Evolutionary conservation across 179 eudicot species (phyloP).

Genomic region (Corrigiola litoralis): DNA sequence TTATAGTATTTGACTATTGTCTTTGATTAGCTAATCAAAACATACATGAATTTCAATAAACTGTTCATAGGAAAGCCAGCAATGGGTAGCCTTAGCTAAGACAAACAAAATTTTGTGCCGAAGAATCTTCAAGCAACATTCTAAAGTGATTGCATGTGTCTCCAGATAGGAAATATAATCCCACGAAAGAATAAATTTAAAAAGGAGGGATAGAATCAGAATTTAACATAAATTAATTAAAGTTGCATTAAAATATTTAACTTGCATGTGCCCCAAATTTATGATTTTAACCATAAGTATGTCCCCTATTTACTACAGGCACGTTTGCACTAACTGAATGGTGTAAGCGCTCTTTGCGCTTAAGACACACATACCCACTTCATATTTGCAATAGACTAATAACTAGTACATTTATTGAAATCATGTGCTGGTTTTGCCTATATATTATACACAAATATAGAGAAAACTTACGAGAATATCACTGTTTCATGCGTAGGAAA

Average conservation of each 20-base stretch:
- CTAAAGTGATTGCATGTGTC: no score
- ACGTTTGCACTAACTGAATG: constrained; percentile 34
- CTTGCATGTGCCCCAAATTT: constrained; percentile 30
- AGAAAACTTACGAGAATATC: no score
- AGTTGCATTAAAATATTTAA: constrained; percentile 2
- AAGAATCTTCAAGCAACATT: constrained; percentile 20
- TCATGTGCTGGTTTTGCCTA: constrained; percentile 14
- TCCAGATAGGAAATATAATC: no score
- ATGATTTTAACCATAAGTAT: constrained; percentile 32
- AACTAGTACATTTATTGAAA: constrained; percentile 15
- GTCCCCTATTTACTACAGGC: constrained; percentile 39
- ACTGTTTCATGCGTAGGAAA: no score
- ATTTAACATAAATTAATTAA: background rate
- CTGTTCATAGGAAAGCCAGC: constrained; percentile 9
- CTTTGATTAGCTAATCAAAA: constrained; percentile 18
- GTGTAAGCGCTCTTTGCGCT: constrained; percentile 40
- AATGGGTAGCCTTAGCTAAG: constrained; percentile 16
- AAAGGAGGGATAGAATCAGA: no score
- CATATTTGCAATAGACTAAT: constrained; percentile 23
- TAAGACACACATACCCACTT: constrained; percentile 39
- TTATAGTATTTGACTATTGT: no score
- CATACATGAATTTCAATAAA: constrained; percentile 20
- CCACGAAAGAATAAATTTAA: no score
- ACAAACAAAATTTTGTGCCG: constrained; percentile 13
- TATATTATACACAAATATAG: background rate